phyloP scores from a whole-genome alignment of 352 stramenopile species.

The Sclerospora graminicola region DNA sequence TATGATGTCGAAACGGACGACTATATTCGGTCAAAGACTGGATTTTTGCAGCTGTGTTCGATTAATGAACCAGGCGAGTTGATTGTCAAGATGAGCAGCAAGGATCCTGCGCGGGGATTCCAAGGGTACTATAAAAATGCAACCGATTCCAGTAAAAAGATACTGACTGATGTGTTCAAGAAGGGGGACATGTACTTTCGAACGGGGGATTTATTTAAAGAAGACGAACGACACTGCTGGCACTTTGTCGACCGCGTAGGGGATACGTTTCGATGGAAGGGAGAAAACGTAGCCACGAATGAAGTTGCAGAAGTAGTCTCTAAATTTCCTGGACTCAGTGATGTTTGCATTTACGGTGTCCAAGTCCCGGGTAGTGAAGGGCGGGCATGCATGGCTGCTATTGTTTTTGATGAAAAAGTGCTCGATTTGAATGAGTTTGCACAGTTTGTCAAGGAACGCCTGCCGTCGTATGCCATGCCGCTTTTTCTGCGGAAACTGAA shows the following conservation, averaged over 20 bases:
- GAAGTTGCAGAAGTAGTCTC: constrained; percentile 80
- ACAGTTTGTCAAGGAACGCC: constrained; percentile 28
- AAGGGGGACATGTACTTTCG: constrained; percentile 86
- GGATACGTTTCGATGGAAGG: constrained; percentile 92
- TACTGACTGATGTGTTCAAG: constrained; percentile 71
- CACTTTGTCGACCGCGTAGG: constrained; percentile 88
- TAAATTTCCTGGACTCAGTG: constrained; percentile 61
- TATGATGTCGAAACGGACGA: constrained; percentile 74
- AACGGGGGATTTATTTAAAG: constrained; percentile 84
- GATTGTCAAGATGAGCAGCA: constrained; percentile 42
- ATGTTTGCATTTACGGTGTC: constrained; percentile 74
- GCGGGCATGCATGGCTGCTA: constrained; percentile 71
- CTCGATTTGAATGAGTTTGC: constrained; percentile 56
- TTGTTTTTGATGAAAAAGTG: constrained; percentile 58
- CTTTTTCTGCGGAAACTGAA: constrained; percentile 75
- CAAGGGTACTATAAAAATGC: constrained; percentile 83
- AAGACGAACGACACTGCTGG: constrained; percentile 63
- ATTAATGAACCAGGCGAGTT: constrained; percentile 65
- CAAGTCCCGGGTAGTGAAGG: constrained; percentile 68
- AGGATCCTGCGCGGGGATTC: constrained; percentile 58
- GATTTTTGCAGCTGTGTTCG: constrained; percentile 39
- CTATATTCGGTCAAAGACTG: constrained; percentile 42
- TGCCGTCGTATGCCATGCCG: constrained; percentile 70
- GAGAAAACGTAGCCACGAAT: constrained; percentile 88
- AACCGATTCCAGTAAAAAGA: constrained; percentile 75